Base-by-base conservation (phyloP, 176 grass and related monocot species). In the Chloris gayana region DNA sequence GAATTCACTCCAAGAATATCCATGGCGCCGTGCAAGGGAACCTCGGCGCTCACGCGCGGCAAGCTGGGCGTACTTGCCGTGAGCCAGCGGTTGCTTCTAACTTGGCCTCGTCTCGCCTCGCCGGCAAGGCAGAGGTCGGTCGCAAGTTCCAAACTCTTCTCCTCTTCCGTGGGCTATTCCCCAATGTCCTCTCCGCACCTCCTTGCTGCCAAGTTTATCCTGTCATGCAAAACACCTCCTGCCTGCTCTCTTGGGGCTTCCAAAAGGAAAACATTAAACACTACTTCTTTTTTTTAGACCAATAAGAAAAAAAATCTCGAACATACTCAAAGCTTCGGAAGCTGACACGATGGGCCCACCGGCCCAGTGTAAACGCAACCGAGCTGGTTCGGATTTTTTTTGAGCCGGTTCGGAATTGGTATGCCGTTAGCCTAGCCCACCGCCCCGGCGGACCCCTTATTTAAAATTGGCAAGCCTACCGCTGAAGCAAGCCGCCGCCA, bases 11-110 rank as follows among this genome's bases (percentile, higher is more conserved):
- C 38, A 11, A 26, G 81, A 74, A 84, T 75, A 68, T 79, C 81
- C 24, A 62, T 74, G 24, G 39, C 17, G 35, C 14, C 46, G 46
- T 49, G 46, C 13, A 49, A 49, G 46, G 46, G 5, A 57, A 56
- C 44, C 50, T 54, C n/a, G 51, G 0, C 53, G 1, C 22, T 19
- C 7, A 24, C 8, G 53, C 53, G 22, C 22, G 53, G 18, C 26
- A n/a, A n/a, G n/a, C n/a, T n/a, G n/a, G n/a, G n/a, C 46, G 35
- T 63, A 54, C 63, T 64, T 80, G 87, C 87, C 81, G 87, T 84
- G 70, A 69, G 31, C 50, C 35, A 2, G 69, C 50, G 34, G 75
- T 24, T 18, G 70, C 82, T 62, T 66, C 21, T 70, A 29, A 14
- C 76, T 57, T 70, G 18, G 42, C 63, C 51, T 70, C 26, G 41